Evolutionary conservation across 495 filamentous ascomycete species (phyloP).

Genomic region (Daldinia bambusicola): DNA sequence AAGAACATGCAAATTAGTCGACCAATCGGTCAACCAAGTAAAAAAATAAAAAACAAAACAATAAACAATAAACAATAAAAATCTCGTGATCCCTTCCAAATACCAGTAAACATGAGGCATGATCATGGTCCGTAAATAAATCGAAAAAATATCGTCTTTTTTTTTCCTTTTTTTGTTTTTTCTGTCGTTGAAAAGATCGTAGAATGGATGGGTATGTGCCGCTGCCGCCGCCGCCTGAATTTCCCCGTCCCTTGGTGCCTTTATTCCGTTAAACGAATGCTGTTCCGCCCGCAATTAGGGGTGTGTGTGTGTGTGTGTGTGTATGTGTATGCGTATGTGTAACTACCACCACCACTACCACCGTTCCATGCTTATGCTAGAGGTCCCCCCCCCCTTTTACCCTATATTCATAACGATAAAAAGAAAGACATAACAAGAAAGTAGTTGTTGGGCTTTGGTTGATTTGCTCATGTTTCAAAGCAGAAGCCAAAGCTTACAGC

Average conservation of each 20-base stretch:
- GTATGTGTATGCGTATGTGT: too few relatives aligned
- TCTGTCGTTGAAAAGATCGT: too few relatives aligned
- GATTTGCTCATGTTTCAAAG: conserved; percentile 26
- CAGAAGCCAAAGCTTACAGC: conserved; percentile 41
- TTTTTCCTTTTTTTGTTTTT: too few relatives aligned
- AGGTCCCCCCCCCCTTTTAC: neutral
- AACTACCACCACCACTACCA: too few relatives aligned
- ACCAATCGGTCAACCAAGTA: conserved; percentile 18
- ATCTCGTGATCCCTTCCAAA: conserved; percentile 2
- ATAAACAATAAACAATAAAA: too few relatives aligned
- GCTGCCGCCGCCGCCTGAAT: conserved; percentile 1
- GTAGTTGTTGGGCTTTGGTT: neutral
- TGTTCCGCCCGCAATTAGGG: conserved; percentile 1
- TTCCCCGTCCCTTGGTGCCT: neutral
- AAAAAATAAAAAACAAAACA: too few relatives aligned
- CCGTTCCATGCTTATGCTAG: conserved; percentile 7
- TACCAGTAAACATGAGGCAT: conserved; percentile 19
- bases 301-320: neutral
- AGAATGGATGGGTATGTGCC: too few relatives aligned
- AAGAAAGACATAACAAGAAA: neutral
- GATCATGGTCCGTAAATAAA: neutral
- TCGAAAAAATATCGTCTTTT: conserved; percentile 1
- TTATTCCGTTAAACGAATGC: conserved; percentile 18
- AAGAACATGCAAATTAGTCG: conserved; percentile 15
- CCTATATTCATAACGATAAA: neutral